phyloP scores from a whole-genome alignment of 202 grass and related monocot species.

The Zoysia matrella region DNA sequence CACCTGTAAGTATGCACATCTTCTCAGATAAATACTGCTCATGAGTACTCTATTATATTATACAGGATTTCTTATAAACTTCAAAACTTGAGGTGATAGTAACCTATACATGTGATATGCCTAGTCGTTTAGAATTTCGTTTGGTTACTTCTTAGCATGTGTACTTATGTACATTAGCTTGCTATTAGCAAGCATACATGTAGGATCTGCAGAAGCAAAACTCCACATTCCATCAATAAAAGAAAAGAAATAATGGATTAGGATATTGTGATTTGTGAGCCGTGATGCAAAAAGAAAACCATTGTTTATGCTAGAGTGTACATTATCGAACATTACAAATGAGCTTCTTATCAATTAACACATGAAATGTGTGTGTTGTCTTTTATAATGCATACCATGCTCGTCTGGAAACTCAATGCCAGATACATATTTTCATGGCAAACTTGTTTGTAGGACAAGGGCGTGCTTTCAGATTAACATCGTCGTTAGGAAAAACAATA shows the following conservation, averaged over 20 bases:
- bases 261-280: too few relatives aligned
- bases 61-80: too few relatives aligned
- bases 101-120: not conserved
- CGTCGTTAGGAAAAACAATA: not conserved
- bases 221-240: too few relatives aligned
- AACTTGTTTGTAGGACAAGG: not conserved
- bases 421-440: not conserved
- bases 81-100: too few relatives aligned
- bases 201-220: too few relatives aligned
- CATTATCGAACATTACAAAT: not conserved
- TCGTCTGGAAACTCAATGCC: not conserved
- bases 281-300: not conserved
- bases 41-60: not conserved
- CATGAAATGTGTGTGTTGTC: not conserved
- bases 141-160: too few relatives aligned
- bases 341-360: not conserved
- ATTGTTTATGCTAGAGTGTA: not conserved
- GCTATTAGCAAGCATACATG: too few relatives aligned
- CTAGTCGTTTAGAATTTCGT: not conserved
- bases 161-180: too few relatives aligned
- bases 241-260: too few relatives aligned
- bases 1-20: not conserved
- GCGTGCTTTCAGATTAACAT: not conserved
- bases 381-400: not conserved
- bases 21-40: not conserved